phyloP scores from a whole-genome alignment of 1,139 yeast genomes.

The Debaryomyces nepalensis region DNA sequence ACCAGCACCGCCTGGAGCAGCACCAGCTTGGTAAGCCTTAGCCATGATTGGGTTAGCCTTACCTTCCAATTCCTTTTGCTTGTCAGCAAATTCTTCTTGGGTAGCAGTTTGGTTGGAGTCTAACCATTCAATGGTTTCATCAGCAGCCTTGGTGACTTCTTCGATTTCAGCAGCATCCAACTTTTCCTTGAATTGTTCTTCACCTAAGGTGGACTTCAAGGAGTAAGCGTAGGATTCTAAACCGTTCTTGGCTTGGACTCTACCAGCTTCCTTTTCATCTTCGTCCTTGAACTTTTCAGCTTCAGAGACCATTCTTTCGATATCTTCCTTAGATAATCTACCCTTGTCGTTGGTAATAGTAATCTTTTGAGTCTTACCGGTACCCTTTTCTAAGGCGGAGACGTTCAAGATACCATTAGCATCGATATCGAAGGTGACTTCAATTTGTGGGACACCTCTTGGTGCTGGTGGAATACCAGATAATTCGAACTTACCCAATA shows the following conservation, averaged over 20 bases:
- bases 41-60: constrained; percentile 94
- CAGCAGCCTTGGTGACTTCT: constrained; percentile 81
- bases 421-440: constrained; percentile 92
- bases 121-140: constrained; percentile 85
- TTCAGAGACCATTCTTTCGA: constrained; percentile 55
- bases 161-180: constrained; percentile 79
- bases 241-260: constrained; percentile 75
- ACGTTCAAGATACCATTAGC: constrained; percentile 96
- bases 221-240: constrained; percentile 92
- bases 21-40: constrained; percentile 83
- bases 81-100: constrained; percentile 83
- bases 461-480: constrained; percentile 98
- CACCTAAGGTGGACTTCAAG: constrained; percentile 79
- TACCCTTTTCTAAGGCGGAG: constrained; percentile 92
- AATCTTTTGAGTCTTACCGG: constrained; percentile 67
- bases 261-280: constrained; percentile 52
- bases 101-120: constrained; percentile 87
- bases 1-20: constrained; percentile 54
- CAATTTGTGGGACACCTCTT: constrained; percentile 97
- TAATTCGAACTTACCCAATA: constrained; percentile 93
- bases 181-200: constrained; percentile 82
- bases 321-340: constrained; percentile 56
- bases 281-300: constrained; percentile 57
- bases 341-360: constrained; percentile 57
- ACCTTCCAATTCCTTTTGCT: constrained; percentile 92